Percentiles rank a stretch among this genome's conserved stretches.
Conservation (phyloP, 2,329 filamentous ascomycete genomes). For the Torrubiella hemipterigena region DNA sequence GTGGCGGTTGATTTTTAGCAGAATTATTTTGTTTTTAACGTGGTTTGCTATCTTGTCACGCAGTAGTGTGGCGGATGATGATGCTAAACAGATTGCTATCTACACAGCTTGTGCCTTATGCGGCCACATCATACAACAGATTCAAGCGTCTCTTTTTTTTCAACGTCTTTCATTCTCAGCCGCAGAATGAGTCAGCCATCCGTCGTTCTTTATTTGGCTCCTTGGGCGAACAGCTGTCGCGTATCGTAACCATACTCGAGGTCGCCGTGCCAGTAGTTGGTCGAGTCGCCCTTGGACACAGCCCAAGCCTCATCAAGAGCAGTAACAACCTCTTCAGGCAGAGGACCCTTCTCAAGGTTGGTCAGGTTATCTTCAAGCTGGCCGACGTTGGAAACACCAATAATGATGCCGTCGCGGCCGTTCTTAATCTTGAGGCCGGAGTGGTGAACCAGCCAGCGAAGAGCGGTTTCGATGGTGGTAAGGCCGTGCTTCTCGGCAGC, state of each 20-base stretch:
- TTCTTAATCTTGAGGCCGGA: slow-evolving; percentile 41
- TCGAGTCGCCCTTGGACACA: slow-evolving; percentile 46
- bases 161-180: no score
- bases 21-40: no score
- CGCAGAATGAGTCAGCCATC: no score
- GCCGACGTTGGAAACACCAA: slow-evolving; percentile 44
- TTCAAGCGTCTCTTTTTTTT: no score
- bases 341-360: slow-evolving; percentile 53
- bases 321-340: slow-evolving; percentile 65
- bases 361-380: slow-evolving; percentile 48
- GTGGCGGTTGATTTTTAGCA: no score
- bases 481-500: slow-evolving; percentile 56
- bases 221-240: slow-evolving; percentile 40
- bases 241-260: slow-evolving; percentile 58
- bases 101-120: no score
- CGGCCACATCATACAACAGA: no score
- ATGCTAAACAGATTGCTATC: no score
- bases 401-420: slow-evolving; percentile 46
- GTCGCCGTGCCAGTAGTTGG: slow-evolving; percentile 46
- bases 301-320: slow-evolving; percentile 69
- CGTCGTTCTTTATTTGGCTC: slow-evolving; percentile 25
- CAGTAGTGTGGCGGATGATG: no score
- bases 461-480: slow-evolving; percentile 58
- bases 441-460: slow-evolving; percentile 66
- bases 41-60: no score